Evolutionary conservation across 495 filamentous ascomycete genomes (phyloP).

Genomic region (Penicillium steckii): DNA sequence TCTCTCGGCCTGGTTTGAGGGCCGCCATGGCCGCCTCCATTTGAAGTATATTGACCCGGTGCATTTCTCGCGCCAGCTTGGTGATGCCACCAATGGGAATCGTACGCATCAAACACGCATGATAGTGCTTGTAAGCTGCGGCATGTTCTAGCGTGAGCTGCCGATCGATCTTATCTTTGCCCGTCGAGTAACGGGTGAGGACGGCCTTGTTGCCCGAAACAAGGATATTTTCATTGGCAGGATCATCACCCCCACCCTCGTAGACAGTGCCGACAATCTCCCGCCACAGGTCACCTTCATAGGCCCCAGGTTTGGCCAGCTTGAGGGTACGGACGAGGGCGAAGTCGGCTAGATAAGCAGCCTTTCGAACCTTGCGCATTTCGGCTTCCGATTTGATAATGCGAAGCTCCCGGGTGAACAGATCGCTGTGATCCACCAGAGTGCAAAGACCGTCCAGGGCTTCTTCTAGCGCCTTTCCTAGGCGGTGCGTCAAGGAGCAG

Average conservation of each 20-base stretch:
- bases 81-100: conserved; percentile 24
- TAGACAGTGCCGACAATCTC: conserved; percentile 24
- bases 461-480: conserved; percentile 20
- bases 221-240: conserved; percentile 28
- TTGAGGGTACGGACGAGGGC: conserved; percentile 21
- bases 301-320: conserved; percentile 23
- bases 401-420: conserved; percentile 21
- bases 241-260: conserved; percentile 24
- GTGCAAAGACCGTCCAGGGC: conserved; percentile 15
- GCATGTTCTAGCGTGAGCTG: conserved; percentile 26
- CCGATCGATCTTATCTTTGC: conserved; percentile 21
- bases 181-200: conserved; percentile 24
- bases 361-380: conserved; percentile 26
- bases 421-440: conserved; percentile 18
- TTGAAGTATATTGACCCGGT: conserved; percentile 22
- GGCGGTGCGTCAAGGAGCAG: conserved; percentile 13
- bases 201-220: conserved; percentile 27
- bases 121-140: conserved; percentile 25
- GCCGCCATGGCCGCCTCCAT: conserved; percentile 24
- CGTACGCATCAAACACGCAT: conserved; percentile 24
- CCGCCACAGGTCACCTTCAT: conserved; percentile 24
- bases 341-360: conserved; percentile 25
- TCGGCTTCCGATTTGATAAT: conserved; percentile 23
- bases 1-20: conserved; percentile 18
- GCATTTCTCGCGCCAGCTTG: conserved; percentile 20